These are phyloP conservation scores for Neophaeococcomyces aloes DNA, from an alignment of 2,329 filamentous ascomycete genomes.

Conservation along the genomic window DNA sequence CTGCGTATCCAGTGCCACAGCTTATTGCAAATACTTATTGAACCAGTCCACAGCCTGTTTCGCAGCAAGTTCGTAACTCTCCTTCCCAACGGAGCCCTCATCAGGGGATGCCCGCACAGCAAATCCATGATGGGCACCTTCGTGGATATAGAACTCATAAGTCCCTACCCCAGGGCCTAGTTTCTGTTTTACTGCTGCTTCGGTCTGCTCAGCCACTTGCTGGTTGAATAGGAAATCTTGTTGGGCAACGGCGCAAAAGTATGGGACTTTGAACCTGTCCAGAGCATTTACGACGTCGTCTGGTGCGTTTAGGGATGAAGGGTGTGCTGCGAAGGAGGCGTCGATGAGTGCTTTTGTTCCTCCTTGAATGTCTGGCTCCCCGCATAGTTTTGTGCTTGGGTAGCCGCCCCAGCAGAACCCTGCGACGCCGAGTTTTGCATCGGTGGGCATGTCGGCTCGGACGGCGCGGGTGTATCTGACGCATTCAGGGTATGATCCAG, in stretches of 20 bases:
- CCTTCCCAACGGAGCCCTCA: conserved; percentile 8
- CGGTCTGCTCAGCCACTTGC: conserved; percentile 29
- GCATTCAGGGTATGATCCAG: conserved; percentile 22
- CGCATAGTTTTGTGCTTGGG: conserved; percentile 38
- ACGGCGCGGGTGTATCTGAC: conserved; percentile 29
- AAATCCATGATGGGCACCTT: conserved; percentile 17
- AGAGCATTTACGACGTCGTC: conserved; percentile 29
- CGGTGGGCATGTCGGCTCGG: conserved; percentile 20
- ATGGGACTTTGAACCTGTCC: conserved; percentile 15
- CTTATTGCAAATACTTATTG: conserved; percentile 16
- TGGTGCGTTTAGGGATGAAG: conserved; percentile 36
- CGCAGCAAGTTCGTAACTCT: conserved; percentile 10
- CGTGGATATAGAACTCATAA: conserved; percentile 18
- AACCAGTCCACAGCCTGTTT: conserved; percentile 18
- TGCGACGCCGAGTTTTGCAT: conserved; percentile 38
- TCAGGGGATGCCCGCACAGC: conserved; percentile 9
- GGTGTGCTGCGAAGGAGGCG: conserved; percentile 43
- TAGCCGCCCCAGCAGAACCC: conserved; percentile 55
- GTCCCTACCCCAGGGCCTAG: conserved; percentile 3
- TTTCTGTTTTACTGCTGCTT: conserved; percentile 13
- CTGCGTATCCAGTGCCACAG: neutral
- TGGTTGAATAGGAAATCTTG: conserved; percentile 36
- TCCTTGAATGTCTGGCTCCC: conserved; percentile 23
- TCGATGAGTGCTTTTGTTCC: conserved; percentile 32
- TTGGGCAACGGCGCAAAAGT: conserved; percentile 22